Evolutionary conservation across 257 asterid species (phyloP).

Genomic region (Nicotiana attenuata): DNA sequence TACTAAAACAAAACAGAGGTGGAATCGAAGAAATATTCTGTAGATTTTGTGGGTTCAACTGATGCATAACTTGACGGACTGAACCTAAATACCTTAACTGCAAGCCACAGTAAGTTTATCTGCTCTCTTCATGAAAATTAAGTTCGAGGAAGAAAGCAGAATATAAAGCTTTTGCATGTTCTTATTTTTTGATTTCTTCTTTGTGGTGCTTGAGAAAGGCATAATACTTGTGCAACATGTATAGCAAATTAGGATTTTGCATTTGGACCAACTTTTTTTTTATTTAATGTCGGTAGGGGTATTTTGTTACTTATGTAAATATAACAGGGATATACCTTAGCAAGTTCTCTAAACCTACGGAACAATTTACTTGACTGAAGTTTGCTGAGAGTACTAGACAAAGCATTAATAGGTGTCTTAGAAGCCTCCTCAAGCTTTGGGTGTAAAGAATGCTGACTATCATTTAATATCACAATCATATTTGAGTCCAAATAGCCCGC

Average conservation of each 20-base stretch:
- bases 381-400: conserved; percentile 73
- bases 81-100: neutral
- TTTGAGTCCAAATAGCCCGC: conserved; percentile 89
- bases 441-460: conserved; percentile 61
- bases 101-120: neutral
- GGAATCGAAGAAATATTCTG: neutral
- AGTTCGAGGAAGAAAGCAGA: neutral
- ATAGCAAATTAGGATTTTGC: neutral
- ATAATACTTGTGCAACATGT: neutral
- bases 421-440: conserved; percentile 70
- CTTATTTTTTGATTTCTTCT: neutral
- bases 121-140: neutral
- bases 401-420: conserved; percentile 55
- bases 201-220: neutral
- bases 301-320: neutral
- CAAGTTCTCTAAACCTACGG: conserved; percentile 68
- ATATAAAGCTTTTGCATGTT: neutral
- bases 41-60: neutral
- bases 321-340: conserved; percentile 50
- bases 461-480: conserved; percentile 76
- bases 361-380: conserved; percentile 76
- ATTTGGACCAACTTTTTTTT: neutral
- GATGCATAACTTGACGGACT: neutral
- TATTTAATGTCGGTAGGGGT: neutral
- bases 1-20: neutral